Percentiles rank a stretch among this genome's conserved stretches.
phyloP scores from a whole-genome alignment of 306 rosid species.

The Prunus mume region DNA sequence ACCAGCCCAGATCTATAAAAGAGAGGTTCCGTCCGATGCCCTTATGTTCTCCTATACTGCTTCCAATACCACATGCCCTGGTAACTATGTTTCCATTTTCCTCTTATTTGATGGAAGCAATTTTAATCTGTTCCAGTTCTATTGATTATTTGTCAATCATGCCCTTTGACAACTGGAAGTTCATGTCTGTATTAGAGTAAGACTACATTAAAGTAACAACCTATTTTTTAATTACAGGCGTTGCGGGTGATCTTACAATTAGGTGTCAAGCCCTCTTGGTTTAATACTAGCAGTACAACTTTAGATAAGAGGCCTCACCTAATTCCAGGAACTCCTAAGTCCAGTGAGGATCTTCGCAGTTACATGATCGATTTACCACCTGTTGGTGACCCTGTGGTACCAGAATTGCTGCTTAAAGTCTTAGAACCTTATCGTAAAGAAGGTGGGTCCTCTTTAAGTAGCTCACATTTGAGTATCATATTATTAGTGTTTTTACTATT shows the following conservation, averaged over 20 bases:
- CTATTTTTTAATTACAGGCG: slow-evolving; percentile 52
- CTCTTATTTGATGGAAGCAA: slow-evolving; percentile 17
- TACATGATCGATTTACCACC: slow-evolving; percentile 69
- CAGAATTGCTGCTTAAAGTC: slow-evolving; percentile 89
- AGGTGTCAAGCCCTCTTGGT: slow-evolving; percentile 95
- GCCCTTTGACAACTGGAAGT: slow-evolving; percentile 1
- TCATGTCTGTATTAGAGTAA: background rate
- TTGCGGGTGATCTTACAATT: slow-evolving; percentile 89
- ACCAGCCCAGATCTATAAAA: slow-evolving; percentile 47
- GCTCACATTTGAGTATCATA: slow-evolving; percentile 10
- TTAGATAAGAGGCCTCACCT: slow-evolving; percentile 73
- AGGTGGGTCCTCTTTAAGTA: slow-evolving; percentile 45
- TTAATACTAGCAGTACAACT: slow-evolving; percentile 77
- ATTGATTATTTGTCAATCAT: slow-evolving; percentile 6
- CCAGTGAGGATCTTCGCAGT: slow-evolving; percentile 73
- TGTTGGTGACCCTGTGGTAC: slow-evolving; percentile 87
- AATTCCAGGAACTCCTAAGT: slow-evolving; percentile 68
- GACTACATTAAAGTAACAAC: too few relatives aligned
- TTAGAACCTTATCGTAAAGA: slow-evolving; percentile 90
- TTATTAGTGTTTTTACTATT: slow-evolving; percentile 21
- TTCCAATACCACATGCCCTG: slow-evolving; percentile 97
- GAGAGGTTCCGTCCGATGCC: slow-evolving; percentile 97
- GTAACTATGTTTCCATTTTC: slow-evolving; percentile 42
- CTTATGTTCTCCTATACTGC: slow-evolving; percentile 81
- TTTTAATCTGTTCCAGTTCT: slow-evolving; percentile 13